These are phyloP conservation scores for Scheffersomyces segobiensis DNA, from an alignment of 1,139 yeast species.

Conservation along the genomic window DNA sequence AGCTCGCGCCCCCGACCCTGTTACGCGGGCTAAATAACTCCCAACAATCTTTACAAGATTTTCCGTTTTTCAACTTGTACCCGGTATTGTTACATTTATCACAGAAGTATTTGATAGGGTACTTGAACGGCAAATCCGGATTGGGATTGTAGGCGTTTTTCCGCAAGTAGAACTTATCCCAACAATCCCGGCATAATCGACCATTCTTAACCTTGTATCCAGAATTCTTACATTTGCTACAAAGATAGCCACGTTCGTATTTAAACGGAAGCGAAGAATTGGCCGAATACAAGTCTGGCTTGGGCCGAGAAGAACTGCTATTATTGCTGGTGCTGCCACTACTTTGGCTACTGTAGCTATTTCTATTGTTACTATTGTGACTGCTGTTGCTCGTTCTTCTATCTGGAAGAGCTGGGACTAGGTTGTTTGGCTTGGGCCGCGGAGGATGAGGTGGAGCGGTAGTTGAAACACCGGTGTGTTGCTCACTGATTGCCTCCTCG, in stretches of 20 bases:
- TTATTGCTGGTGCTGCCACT: not conserved
- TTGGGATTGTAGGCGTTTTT: constrained; percentile 42
- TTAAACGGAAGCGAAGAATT: constrained; percentile 54
- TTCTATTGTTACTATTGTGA: not conserved
- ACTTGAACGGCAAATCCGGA: constrained; percentile 41
- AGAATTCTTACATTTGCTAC: constrained; percentile 43
- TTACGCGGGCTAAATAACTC: constrained; percentile 55
- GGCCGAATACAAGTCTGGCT: constrained; percentile 12
- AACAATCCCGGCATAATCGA: constrained; percentile 36
- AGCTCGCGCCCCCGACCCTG: constrained; percentile 8
- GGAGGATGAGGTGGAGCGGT: constrained; percentile 5
- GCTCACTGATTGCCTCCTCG: constrained; percentile 15
- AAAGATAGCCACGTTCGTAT: constrained; percentile 36
- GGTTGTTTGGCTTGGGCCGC: constrained; percentile 2
- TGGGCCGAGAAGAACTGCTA: constrained; percentile 1
- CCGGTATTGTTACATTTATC: constrained; percentile 79
- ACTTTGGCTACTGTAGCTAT: too few relatives aligned
- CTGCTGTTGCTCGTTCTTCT: not conserved
- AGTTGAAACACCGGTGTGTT: not conserved
- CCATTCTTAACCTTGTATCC: constrained; percentile 36
- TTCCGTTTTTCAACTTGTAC: constrained; percentile 60
- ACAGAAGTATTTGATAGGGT: constrained; percentile 65
- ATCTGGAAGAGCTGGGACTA: not conserved
- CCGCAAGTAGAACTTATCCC: constrained; percentile 32
- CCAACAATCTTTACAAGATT: constrained; percentile 74